These are phyloP conservation scores for Acacia pycnantha DNA, from an alignment of 331 rosid species.

Conservation along the genomic window DNA sequence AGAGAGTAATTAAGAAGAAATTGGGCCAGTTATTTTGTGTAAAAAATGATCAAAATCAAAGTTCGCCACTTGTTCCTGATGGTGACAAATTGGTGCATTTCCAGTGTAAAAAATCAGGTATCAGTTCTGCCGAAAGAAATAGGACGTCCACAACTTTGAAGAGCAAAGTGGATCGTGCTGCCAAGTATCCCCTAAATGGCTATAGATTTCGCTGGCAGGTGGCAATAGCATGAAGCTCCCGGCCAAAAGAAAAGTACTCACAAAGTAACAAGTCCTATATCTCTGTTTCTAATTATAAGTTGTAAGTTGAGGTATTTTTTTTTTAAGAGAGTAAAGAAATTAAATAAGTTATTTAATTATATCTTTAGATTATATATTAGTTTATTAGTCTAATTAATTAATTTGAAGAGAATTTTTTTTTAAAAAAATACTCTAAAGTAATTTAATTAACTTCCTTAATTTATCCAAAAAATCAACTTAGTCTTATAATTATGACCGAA, in stretches of 20 bases:
- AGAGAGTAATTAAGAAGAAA: neutral
- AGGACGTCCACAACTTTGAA: slow-evolving; percentile 35
- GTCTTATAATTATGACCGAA: no score
- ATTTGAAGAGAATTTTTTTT: no score
- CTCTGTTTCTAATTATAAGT: no score
- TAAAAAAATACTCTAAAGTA: no score
- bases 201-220: neutral
- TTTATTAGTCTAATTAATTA: no score
- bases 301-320: no score
- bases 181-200: slow-evolving; percentile 19
- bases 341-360: no score
- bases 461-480: no score
- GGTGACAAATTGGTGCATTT: neutral
- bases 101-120: neutral
- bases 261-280: no score
- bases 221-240: neutral
- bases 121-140: slow-evolving; percentile 3
- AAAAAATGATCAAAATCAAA: slow-evolving; percentile 15
- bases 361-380: no score
- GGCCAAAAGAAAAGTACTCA: neutral
- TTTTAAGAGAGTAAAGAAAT: no score
- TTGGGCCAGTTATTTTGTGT: neutral
- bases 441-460: no score
- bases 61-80: neutral
- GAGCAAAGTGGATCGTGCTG: slow-evolving; percentile 6